Evolutionary conservation across 768 basidiomycete species (phyloP).

Genomic region (Boletus subcaerulescens): DNA sequence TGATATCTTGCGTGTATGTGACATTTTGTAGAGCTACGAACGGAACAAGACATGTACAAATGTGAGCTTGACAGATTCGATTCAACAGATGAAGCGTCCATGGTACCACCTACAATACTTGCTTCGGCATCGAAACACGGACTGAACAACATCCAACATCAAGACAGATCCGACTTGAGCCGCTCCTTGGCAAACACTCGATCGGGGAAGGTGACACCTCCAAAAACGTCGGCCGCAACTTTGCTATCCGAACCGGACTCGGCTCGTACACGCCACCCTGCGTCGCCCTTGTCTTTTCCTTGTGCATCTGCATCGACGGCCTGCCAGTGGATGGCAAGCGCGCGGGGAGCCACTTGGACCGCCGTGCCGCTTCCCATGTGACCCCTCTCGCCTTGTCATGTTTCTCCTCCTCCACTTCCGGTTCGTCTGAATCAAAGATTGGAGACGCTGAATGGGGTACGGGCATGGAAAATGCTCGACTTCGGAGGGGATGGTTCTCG

Average conservation of each 20-base stretch:
- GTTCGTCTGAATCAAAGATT: not conserved
- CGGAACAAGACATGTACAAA: too few species aligned
- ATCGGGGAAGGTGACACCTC: conserved; percentile 21
- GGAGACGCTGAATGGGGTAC: not conserved
- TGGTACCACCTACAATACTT: too few species aligned
- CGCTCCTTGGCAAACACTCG: conserved; percentile 2
- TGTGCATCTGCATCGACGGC: not conserved
- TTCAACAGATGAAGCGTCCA: too few species aligned
- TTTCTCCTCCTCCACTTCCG: not conserved
- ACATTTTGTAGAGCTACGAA: too few species aligned
- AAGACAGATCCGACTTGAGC: not conserved
- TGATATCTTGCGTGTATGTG: too few species aligned
- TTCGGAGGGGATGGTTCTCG: conserved; percentile 17
- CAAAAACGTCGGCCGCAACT: conserved; percentile 14
- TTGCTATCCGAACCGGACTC: not conserved
- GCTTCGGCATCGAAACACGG: not conserved
- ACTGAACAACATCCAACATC: not conserved
- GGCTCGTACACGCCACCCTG: not conserved
- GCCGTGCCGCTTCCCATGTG: not conserved
- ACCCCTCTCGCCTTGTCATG: too few species aligned
- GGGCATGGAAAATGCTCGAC: conserved; percentile 22
- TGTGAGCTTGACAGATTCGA: too few species aligned
- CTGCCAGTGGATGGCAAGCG: not conserved
- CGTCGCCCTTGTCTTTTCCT: not conserved
- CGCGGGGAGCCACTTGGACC: conserved; percentile 2